phyloP scores from a whole-genome alignment of 2,329 filamentous ascomycete species.

The Colletotrichum noveboracense region DNA sequence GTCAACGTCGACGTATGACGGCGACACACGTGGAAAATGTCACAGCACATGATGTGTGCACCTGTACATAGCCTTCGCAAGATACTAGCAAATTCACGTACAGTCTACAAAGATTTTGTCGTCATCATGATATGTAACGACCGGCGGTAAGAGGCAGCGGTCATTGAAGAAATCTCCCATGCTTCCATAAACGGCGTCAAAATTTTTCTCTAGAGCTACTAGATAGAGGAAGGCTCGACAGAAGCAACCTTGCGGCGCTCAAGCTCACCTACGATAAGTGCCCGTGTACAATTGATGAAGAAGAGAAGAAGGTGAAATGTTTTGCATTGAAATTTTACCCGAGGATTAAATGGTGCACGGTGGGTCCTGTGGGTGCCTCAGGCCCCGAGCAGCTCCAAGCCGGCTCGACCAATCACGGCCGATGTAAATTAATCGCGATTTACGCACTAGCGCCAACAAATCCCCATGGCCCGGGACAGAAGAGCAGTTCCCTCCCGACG shows the following conservation, averaged over 20 bases:
- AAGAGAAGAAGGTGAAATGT: conserved; percentile 43
- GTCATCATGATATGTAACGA: conserved; percentile 61
- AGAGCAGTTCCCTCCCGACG: conserved; percentile 42
- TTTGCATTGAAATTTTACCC: conserved; percentile 18
- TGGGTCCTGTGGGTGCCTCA: conserved; percentile 34
- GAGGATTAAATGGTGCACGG: conserved; percentile 2
- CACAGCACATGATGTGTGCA: background rate
- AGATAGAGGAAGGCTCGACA: conserved; percentile 76
- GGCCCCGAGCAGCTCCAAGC: conserved; percentile 31
- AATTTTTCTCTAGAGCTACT: conserved; percentile 65
- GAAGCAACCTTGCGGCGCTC: conserved; percentile 49
- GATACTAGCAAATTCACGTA: background rate
- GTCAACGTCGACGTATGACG: background rate
- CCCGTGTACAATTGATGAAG: conserved; percentile 67
- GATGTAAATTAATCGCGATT: conserved; percentile 48
- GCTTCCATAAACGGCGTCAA: conserved; percentile 75
- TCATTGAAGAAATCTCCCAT: conserved; percentile 69
- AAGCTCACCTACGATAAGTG: conserved; percentile 78
- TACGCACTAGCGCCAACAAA: conserved; percentile 42
- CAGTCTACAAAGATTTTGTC: background rate
- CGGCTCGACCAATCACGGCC: conserved; percentile 43
- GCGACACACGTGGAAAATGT: background rate
- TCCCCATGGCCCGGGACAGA: conserved; percentile 32
- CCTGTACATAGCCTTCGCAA: background rate
- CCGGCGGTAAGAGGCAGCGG: conserved; percentile 75